Evolutionary conservation across 2,329 filamentous ascomycete genomes (phyloP).

Genomic region (Aureobasidium sp.): DNA sequence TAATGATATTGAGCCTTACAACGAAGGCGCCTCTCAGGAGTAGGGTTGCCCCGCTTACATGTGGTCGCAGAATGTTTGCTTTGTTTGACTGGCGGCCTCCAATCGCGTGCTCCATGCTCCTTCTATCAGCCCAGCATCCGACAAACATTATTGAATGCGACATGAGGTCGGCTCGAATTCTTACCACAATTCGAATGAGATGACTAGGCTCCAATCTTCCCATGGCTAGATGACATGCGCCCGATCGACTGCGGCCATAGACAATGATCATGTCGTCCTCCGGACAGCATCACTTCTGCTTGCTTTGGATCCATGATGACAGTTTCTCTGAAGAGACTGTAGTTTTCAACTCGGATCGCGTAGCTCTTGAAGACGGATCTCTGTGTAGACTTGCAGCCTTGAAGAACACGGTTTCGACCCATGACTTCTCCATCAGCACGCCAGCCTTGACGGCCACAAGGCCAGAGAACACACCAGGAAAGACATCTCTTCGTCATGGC

Average conservation of each 20-base stretch:
- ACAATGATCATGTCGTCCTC: slow-evolving; percentile 7
- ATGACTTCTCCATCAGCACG: slow-evolving; percentile 12
- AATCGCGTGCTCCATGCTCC: neutral
- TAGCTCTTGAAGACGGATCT: slow-evolving; percentile 7
- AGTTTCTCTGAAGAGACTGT: slow-evolving; percentile 17
- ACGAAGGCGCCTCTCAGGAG: no score
- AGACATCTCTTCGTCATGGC: slow-evolving; percentile 9
- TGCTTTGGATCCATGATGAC: slow-evolving; percentile 19
- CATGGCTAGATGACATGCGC: neutral
- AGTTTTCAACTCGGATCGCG: slow-evolving; percentile 16
- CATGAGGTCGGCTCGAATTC: neutral
- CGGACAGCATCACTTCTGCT: slow-evolving; percentile 3
- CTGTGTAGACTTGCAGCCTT: slow-evolving; percentile 15
- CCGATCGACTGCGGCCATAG: neutral
- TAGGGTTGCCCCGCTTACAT: no score
- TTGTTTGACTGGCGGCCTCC: neutral
- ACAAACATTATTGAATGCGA: neutral
- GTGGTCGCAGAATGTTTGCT: neutral
- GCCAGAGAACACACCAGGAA: slow-evolving; percentile 4
- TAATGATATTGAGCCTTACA: no score
- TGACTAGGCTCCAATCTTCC: neutral
- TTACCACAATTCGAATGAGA: neutral
- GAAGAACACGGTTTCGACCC: slow-evolving; percentile 6
- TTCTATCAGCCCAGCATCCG: neutral
- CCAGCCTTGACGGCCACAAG: neutral